phyloP scores from a whole-genome alignment of 805 yeast genomes.

The Pichia phayaonensis region DNA sequence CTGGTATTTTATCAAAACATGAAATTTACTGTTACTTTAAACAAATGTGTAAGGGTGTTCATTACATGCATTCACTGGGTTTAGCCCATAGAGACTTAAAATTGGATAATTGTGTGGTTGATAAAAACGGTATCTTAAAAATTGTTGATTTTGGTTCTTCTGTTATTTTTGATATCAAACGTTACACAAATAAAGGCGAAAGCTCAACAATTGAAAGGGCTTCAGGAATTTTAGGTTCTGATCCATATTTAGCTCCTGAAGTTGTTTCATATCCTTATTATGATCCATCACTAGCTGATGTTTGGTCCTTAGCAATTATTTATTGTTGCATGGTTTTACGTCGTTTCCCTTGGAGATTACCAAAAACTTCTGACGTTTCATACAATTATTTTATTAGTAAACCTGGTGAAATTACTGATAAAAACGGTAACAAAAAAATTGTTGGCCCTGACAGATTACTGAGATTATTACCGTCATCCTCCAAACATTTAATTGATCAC shows the following conservation, averaged over 20 bases:
- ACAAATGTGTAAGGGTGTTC: conserved; percentile 71
- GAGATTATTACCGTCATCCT: conserved; percentile 59
- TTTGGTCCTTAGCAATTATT: conserved; percentile 91
- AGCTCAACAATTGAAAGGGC: conserved; percentile 44
- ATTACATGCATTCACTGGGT: conserved; percentile 71
- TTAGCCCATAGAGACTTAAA: conserved; percentile 91
- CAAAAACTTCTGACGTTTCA: conserved; percentile 68
- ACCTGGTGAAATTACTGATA: conserved; percentile 20
- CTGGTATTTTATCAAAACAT: conserved; percentile 61
- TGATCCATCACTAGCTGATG: conserved; percentile 83
- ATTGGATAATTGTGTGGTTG: conserved; percentile 88
- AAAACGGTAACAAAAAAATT: conserved; percentile 18
- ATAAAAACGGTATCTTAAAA: conserved; percentile 65
- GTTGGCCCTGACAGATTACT: conserved; percentile 68
- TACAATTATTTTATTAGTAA: conserved; percentile 53
- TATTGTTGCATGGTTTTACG: conserved; percentile 84
- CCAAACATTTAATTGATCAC: conserved; percentile 50
- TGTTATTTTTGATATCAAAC: conserved; percentile 50
- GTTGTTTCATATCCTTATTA: conserved; percentile 51
- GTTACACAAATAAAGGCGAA: conserved; percentile 1
- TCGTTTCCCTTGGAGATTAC: conserved; percentile 94
- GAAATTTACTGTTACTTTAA: conserved; percentile 78
- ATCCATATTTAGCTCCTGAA: conserved; percentile 94
- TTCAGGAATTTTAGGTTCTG: conserved; percentile 88
- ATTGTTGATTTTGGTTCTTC: conserved; percentile 93